Conservation (phyloP, 305 asterid genomes). For the Plantago rigida region DNA sequence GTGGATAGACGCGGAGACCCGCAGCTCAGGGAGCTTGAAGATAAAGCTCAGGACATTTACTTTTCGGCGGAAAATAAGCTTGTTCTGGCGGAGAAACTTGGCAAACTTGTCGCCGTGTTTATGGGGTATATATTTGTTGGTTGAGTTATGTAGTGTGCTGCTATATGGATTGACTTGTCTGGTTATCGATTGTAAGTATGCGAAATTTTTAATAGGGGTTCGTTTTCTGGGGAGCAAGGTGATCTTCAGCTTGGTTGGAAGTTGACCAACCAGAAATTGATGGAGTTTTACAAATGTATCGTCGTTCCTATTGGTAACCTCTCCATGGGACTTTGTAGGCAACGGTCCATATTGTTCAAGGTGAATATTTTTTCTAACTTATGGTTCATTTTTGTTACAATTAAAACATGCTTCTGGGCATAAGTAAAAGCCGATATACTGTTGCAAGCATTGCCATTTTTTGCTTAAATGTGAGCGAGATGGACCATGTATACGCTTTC, state of each 20-base stretch:
- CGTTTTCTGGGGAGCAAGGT: slow-evolving; percentile 77
- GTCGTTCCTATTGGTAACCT: slow-evolving; percentile 78
- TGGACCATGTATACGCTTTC: slow-evolving; percentile 15
- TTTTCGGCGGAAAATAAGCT: slow-evolving; percentile 60
- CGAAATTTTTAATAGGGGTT: slow-evolving; percentile 55
- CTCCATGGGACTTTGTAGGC: slow-evolving; percentile 90
- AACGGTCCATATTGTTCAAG: slow-evolving; percentile 88
- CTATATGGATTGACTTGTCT: slow-evolving; percentile 8
- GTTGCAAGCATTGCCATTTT: background rate
- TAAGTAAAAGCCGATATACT: too few species aligned
- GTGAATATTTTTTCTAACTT: slow-evolving; percentile 30
- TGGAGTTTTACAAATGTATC: slow-evolving; percentile 57
- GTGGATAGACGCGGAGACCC: slow-evolving; percentile 77
- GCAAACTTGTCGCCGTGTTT: slow-evolving; percentile 73
- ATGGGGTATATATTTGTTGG: slow-evolving; percentile 62
- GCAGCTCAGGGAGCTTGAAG: slow-evolving; percentile 80
- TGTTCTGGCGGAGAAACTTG: slow-evolving; percentile 68
- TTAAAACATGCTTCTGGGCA: slow-evolving; percentile 2
- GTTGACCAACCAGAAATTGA: slow-evolving; percentile 45
- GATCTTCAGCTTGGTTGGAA: slow-evolving; percentile 70
- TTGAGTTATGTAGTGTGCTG: slow-evolving; percentile 2
- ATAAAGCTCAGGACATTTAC: slow-evolving; percentile 76
- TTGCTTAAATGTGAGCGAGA: slow-evolving; percentile 11
- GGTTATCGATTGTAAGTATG: slow-evolving; percentile 18
- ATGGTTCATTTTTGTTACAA: too few species aligned